These are phyloP conservation scores for Solanum neorickii DNA, from an alignment of 257 asterid species.

Conservation along the genomic window DNA sequence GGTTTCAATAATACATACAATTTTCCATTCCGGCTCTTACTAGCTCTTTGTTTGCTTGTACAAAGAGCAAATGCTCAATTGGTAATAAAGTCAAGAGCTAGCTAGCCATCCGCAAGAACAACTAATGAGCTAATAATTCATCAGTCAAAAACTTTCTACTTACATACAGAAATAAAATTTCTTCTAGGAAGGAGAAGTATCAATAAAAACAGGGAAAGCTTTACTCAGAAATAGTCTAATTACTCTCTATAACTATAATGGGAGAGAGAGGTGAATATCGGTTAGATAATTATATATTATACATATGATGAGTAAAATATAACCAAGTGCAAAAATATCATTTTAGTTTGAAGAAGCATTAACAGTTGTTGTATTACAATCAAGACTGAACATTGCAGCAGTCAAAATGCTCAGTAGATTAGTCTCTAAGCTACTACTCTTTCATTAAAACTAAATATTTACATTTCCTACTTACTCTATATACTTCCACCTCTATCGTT, in stretches of 20 bases:
- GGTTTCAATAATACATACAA: background rate
- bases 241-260: too few species aligned
- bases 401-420: background rate
- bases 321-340: background rate
- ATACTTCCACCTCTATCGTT: background rate
- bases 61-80: background rate
- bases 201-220: background rate
- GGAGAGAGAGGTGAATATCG: too few species aligned
- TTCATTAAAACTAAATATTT: background rate
- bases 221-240: too few species aligned
- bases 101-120: background rate
- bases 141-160: background rate
- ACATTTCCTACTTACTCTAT: background rate
- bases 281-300: too few species aligned
- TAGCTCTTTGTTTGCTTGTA: background rate
- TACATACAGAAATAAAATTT: background rate
- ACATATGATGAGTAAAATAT: too few species aligned
- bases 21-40: too few species aligned
- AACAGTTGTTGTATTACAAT: background rate
- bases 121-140: background rate
- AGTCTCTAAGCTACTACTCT: background rate
- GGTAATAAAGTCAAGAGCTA: background rate
- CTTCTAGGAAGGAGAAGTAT: background rate
- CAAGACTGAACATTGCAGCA: background rate
- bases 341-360: background rate